A percentile compares a stretch with the other conserved stretches of the same genome.
Conservation (phyloP, 345 rosid species). For the Hypericum androsaemum region DNA sequence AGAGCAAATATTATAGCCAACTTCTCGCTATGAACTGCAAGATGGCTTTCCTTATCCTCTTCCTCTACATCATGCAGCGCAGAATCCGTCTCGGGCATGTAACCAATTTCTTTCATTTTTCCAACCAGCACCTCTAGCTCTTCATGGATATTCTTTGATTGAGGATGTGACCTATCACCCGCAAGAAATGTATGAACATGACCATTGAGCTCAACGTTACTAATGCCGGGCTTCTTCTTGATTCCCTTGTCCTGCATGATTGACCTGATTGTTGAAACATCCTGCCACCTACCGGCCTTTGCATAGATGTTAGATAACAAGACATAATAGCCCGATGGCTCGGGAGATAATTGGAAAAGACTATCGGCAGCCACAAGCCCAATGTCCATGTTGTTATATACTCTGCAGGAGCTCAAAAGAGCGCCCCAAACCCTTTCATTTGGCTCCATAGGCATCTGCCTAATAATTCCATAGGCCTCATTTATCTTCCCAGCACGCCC, state of each 20-base stretch:
- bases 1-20: slow-evolving; percentile 63
- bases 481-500: slow-evolving; percentile 58
- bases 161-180: slow-evolving; percentile 49
- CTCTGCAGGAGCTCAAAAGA: slow-evolving; percentile 51
- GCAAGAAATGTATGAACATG: slow-evolving; percentile 49
- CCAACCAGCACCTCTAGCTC: slow-evolving; percentile 42
- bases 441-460: slow-evolving; percentile 47
- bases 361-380: slow-evolving; percentile 65
- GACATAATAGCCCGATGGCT: slow-evolving; percentile 59
- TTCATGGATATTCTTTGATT: slow-evolving; percentile 33
- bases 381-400: slow-evolving; percentile 41
- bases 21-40: slow-evolving; percentile 72
- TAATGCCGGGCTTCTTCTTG: slow-evolving; percentile 50
- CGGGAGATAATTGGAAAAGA: slow-evolving; percentile 46
- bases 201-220: slow-evolving; percentile 50
- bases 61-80: slow-evolving; percentile 79
- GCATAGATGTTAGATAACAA: slow-evolving; percentile 72
- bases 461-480: slow-evolving; percentile 46
- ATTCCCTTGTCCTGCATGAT: slow-evolving; percentile 52
- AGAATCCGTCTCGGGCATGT: slow-evolving; percentile 48
- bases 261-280: slow-evolving; percentile 41
- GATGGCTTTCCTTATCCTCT: slow-evolving; percentile 68
- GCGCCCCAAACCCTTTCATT: slow-evolving; percentile 76
- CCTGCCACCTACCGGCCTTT: slow-evolving; percentile 69
- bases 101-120: slow-evolving; percentile 62